Evolutionary conservation across 345 rosid species (phyloP).

Genomic region (Raphanus sativus): DNA sequence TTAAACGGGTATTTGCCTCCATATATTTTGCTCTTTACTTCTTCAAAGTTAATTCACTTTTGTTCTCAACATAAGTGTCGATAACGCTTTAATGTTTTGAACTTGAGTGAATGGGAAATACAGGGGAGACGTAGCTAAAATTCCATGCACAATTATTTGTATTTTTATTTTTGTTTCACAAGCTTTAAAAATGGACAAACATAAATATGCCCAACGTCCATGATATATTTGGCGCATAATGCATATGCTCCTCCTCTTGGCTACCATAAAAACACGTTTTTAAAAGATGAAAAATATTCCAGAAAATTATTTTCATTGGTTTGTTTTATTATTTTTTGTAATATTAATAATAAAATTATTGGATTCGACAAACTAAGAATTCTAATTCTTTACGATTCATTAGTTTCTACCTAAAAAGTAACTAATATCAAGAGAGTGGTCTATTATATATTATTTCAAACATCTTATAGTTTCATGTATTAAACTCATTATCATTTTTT

Average conservation of each 20-base stretch:
- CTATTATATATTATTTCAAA: background rate
- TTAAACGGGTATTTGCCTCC: too few relatives aligned
- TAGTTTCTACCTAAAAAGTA: background rate
- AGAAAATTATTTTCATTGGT: background rate
- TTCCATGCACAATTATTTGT: slow-evolving; percentile 24
- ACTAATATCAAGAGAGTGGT: background rate
- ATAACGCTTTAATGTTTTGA: background rate
- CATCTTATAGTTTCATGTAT: background rate
- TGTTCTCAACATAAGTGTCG: background rate
- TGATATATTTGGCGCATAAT: background rate
- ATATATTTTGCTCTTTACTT: too few relatives aligned
- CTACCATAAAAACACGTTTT: slow-evolving; percentile 3
- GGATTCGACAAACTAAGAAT: background rate
- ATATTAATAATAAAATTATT: background rate
- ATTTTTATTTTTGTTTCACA: background rate
- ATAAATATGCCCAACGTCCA: slow-evolving; percentile 14
- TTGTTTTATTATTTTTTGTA: background rate
- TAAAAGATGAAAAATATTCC: background rate
- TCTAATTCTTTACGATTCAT: background rate
- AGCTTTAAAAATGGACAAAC: background rate
- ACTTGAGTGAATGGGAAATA: slow-evolving; percentile 20
- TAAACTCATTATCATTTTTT: background rate
- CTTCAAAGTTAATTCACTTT: too few relatives aligned
- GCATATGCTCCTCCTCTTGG: background rate
- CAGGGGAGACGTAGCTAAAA: slow-evolving; percentile 21